These are phyloP conservation scores for Naganishia liquefaciens DNA, from an alignment of 1,284 basidiomycete genomes.

Conservation along the genomic window DNA sequence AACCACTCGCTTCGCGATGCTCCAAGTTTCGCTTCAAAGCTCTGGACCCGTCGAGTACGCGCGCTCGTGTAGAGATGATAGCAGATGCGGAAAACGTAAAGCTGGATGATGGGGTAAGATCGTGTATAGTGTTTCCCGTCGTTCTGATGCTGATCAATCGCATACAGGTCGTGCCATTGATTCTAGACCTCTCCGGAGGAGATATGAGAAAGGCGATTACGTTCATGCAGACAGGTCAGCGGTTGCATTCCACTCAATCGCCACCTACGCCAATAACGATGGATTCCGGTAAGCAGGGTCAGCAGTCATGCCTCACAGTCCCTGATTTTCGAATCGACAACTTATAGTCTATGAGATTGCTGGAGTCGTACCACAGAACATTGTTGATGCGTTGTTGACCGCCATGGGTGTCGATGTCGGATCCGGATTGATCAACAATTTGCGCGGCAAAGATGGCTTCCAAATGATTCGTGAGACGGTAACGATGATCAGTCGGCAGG, in stretches of 20 bases:
- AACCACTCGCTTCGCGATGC: slow-evolving; percentile 96
- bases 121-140: background rate
- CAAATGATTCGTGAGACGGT: slow-evolving; percentile 72
- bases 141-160: background rate
- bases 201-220: slow-evolving; percentile 98
- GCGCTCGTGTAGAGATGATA: slow-evolving; percentile 76
- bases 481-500: slow-evolving; percentile 74
- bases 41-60: slow-evolving; percentile 75
- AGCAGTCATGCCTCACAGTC: background rate
- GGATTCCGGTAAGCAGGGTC: slow-evolving; percentile 49
- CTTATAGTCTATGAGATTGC: slow-evolving; percentile 89
- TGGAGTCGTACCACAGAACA: slow-evolving; percentile 79
- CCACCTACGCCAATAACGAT: slow-evolving; percentile 73
- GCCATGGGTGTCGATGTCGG: slow-evolving; percentile 72
- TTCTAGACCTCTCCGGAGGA: slow-evolving; percentile 67
- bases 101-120: slow-evolving; percentile 54
- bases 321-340: background rate
- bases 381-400: slow-evolving; percentile 69
- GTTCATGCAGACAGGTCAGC: slow-evolving; percentile 92
- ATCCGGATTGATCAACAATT: slow-evolving; percentile 58
- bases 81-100: slow-evolving; percentile 62
- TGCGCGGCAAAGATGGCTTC: slow-evolving; percentile 62
- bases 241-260: slow-evolving; percentile 69
- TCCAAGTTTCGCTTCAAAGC: slow-evolving; percentile 99
- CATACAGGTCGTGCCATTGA: slow-evolving; percentile 49